Conservation (phyloP, 164 flowering plant species). For the Vitis rotundifolia region DNA sequence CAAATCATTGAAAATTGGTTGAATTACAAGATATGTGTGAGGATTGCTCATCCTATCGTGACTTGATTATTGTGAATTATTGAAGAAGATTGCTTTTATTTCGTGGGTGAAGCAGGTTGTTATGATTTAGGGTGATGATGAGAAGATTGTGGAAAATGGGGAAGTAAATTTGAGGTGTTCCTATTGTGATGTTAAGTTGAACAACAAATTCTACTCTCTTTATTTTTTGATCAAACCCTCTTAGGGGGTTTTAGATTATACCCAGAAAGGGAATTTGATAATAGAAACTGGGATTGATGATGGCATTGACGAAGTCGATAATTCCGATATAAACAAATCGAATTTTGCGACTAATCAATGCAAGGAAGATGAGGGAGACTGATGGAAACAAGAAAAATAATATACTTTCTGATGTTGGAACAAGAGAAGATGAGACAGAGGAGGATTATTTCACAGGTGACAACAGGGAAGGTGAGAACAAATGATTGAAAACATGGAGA, state of each 20-base stretch:
- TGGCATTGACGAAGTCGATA: slow-evolving; percentile 23
- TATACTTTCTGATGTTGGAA: slow-evolving; percentile 26
- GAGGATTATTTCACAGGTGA: not conserved
- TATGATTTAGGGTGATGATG: slow-evolving; percentile 28
- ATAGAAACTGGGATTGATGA: slow-evolving; percentile 21
- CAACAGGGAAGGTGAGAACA: too few species aligned
- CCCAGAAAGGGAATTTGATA: slow-evolving; percentile 43
- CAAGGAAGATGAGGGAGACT: slow-evolving; percentile 19
- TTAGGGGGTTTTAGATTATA: slow-evolving; percentile 53
- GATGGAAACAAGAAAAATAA: slow-evolving; percentile 19
- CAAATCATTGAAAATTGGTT: slow-evolving; percentile 55
- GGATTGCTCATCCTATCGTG: slow-evolving; percentile 65
- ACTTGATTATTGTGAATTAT: slow-evolving; percentile 15
- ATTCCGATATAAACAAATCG: slow-evolving; percentile 29
- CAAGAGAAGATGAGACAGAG: slow-evolving; percentile 19
- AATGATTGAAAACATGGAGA: too few species aligned
- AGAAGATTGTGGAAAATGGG: slow-evolving; percentile 29
- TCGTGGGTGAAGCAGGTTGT: slow-evolving; percentile 47
- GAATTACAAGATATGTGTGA: slow-evolving; percentile 65
- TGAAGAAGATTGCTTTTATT: slow-evolving; percentile 32
- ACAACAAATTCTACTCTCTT: slow-evolving; percentile 32
- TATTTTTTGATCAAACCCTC: slow-evolving; percentile 51
- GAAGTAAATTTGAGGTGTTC: slow-evolving; percentile 52
- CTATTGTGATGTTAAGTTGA: slow-evolving; percentile 61
- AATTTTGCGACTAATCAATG: slow-evolving; percentile 21